Percentiles rank a stretch among this genome's conserved stretches.
phyloP scores from a whole-genome alignment of 495 filamentous ascomycete species.

The Podospora pseudocomata region DNA sequence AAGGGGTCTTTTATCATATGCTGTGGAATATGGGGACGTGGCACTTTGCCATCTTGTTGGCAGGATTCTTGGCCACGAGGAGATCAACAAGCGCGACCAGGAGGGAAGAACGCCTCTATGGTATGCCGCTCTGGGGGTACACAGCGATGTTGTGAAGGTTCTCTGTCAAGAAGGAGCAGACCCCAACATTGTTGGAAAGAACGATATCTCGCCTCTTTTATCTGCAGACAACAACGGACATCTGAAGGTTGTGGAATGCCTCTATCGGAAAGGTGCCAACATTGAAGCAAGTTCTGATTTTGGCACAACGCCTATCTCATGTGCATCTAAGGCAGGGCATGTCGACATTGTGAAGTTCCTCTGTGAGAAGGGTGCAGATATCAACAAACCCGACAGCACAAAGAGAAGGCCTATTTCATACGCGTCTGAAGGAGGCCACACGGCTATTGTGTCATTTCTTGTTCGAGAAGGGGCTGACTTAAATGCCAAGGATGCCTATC shows the following conservation, averaged over 20 bases:
- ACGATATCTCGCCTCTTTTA: background rate
- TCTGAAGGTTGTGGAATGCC: background rate
- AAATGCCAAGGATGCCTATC: background rate
- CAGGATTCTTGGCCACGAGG: background rate
- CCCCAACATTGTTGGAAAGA: background rate
- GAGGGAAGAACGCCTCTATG: background rate
- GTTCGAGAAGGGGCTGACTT: background rate
- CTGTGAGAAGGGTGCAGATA: background rate
- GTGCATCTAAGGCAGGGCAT: background rate
- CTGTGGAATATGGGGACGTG: background rate
- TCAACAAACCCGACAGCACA: background rate
- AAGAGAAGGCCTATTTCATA: background rate
- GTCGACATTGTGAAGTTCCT: background rate
- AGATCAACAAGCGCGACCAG: background rate
- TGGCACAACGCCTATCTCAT: background rate
- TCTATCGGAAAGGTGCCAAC: background rate
- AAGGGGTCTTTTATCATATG: background rate
- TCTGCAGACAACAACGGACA: background rate
- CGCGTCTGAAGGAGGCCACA: background rate
- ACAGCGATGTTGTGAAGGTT: background rate
- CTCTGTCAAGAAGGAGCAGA: background rate
- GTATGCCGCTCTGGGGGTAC: background rate
- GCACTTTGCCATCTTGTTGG: background rate
- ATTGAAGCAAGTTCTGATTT: background rate
- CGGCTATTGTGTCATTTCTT: background rate